Percentiles rank a stretch among this genome's conserved stretches.
Conservation (phyloP, 1,284 basidiomycete genomes). For the Apiotrichum montevideense region DNA sequence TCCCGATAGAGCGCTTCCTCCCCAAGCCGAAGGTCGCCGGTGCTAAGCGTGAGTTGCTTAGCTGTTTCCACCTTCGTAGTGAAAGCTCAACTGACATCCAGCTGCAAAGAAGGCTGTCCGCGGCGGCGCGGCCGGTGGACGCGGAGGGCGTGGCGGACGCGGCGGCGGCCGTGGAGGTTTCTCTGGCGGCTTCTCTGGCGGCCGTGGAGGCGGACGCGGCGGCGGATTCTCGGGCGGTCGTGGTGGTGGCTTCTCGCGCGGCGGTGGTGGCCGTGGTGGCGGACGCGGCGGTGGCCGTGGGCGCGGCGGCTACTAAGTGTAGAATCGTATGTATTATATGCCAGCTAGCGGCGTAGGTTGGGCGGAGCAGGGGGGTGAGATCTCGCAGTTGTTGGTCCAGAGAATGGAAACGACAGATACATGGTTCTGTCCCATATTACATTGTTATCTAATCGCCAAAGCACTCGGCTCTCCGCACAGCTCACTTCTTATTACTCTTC, state of each 20-base stretch:
- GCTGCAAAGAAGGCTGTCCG: conserved; percentile 1
- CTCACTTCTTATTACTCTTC: conserved; percentile 35
- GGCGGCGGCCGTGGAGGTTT: conserved; percentile 1
- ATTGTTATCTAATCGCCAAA: too few relatives aligned
- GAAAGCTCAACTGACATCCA: not conserved
- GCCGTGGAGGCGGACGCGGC: conserved; percentile 10
- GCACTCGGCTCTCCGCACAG: too few relatives aligned
- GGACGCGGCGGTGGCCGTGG: conserved; percentile 15
- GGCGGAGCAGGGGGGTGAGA: too few relatives aligned
- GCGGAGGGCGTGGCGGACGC: conserved; percentile 3
- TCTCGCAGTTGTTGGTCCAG: too few relatives aligned
- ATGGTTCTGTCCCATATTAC: too few relatives aligned
- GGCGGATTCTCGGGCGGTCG: conserved; percentile 1
- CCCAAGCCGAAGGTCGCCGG: conserved; percentile 83
- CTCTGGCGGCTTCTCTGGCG: not conserved
- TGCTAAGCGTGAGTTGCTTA: conserved; percentile 55
- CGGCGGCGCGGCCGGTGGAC: conserved; percentile 7
- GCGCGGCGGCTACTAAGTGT: conserved; percentile 3
- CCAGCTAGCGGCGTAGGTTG: not conserved
- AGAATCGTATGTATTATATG: not conserved
- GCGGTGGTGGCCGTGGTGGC: conserved; percentile 6
- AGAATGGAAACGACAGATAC: too few relatives aligned
- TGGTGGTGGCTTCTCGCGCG: conserved; percentile 2
- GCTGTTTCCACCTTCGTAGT: too few relatives aligned
- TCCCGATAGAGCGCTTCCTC: conserved; percentile 94